Conservation (phyloP, 1,284 basidiomycete species). For the Ceratobasidium sp. region DNA sequence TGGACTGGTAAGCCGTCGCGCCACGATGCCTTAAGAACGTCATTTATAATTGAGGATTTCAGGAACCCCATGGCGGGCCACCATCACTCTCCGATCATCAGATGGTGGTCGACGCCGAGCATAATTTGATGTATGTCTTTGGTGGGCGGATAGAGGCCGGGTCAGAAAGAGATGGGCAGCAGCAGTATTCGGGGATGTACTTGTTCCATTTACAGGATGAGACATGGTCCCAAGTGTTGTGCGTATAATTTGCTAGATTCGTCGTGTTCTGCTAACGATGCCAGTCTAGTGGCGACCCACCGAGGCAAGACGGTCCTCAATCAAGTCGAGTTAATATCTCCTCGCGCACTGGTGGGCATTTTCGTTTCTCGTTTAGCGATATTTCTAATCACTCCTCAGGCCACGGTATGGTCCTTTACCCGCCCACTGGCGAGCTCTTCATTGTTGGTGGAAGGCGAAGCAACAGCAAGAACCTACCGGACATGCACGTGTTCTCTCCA, state of each 20-base stretch:
- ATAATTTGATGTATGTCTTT: slow-evolving; percentile 78
- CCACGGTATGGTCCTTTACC: slow-evolving; percentile 81
- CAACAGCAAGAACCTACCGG: slow-evolving; percentile 67
- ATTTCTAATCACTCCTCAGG: slow-evolving; percentile 56
- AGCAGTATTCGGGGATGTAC: slow-evolving; percentile 73
- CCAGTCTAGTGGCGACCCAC: slow-evolving; percentile 37
- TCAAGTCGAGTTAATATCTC: slow-evolving; percentile 55
- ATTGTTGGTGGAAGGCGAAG: slow-evolving; percentile 77
- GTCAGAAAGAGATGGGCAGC: slow-evolving; percentile 61
- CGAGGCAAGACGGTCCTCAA: slow-evolving; percentile 29
- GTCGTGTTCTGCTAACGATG: slow-evolving; percentile 25
- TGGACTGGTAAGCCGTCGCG: slow-evolving; percentile 63
- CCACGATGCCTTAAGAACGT: slow-evolving; percentile 5
- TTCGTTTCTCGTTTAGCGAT: not conserved
- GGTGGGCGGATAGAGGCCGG: slow-evolving; percentile 79
- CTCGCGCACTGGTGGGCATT: slow-evolving; percentile 67
- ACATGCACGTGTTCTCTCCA: slow-evolving; percentile 79
- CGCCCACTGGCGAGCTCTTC: slow-evolving; percentile 65
- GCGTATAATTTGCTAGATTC: slow-evolving; percentile 50
- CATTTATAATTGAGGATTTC: slow-evolving; percentile 54
- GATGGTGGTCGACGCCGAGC: slow-evolving; percentile 78
- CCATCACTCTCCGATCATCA: slow-evolving; percentile 83
- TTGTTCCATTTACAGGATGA: slow-evolving; percentile 70
- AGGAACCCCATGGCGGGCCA: slow-evolving; percentile 66
- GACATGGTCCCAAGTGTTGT: slow-evolving; percentile 75